Conservation (phyloP, 2,329 filamentous ascomycete species). For the Cordyceps cicadae region DNA sequence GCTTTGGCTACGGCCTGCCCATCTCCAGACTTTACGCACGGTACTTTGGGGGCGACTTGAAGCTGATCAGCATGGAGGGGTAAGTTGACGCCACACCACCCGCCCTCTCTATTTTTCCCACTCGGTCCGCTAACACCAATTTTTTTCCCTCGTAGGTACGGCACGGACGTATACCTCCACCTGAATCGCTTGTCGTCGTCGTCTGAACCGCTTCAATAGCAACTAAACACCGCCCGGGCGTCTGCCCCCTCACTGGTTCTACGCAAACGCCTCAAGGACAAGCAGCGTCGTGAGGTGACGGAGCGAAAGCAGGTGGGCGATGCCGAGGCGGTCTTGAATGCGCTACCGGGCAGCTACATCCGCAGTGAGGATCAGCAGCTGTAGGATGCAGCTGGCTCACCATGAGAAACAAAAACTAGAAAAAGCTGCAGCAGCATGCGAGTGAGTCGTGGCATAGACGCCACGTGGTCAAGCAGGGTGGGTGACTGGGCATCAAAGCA, state of each 20-base stretch:
- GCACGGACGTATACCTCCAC: constrained; percentile 96
- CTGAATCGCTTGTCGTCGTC: constrained; percentile 92
- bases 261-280: constrained; percentile 59
- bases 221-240: constrained; percentile 48
- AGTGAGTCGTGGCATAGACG: not conserved
- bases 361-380: constrained; percentile 27
- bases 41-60: constrained; percentile 95
- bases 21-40: constrained; percentile 90
- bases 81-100: constrained; percentile 37
- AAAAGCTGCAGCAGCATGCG: not conserved
- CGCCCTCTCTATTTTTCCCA: not conserved
- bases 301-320: constrained; percentile 88
- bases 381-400: constrained; percentile 16
- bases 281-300: constrained; percentile 56
- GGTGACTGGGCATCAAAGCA: constrained; percentile 13
- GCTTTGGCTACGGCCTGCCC: constrained; percentile 94
- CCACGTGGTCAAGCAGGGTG: not conserved
- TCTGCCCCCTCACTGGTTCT: constrained; percentile 24
- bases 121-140: not conserved
- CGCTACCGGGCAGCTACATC: constrained; percentile 28
- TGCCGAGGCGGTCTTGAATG: constrained; percentile 66
- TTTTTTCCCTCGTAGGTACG: constrained; percentile 55
- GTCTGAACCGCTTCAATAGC: constrained; percentile 93
- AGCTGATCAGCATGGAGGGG: constrained; percentile 99
- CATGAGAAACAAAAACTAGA: not conserved